These are phyloP conservation scores for Sporothrix brunneoviolacea DNA, from an alignment of 2,329 filamentous ascomycete genomes.

Conservation along the genomic window DNA sequence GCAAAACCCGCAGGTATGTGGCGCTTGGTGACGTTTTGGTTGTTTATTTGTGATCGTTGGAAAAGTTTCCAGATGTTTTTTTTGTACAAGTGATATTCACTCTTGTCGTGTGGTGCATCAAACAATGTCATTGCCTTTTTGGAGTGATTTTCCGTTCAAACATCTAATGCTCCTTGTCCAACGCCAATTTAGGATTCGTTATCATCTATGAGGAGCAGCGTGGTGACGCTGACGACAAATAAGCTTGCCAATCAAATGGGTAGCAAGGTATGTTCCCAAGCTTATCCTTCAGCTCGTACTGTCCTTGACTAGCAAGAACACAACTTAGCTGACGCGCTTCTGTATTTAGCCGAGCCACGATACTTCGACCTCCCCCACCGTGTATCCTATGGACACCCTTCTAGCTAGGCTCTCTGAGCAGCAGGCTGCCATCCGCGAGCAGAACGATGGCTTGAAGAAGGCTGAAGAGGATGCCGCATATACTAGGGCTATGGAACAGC, in stretches of 20 bases:
- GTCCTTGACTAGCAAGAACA: no score
- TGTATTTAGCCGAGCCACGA: constrained; percentile 42
- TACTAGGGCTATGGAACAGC: constrained; percentile 36
- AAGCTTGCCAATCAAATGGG: constrained; percentile 49
- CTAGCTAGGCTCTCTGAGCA: constrained; percentile 70
- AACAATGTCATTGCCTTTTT: no score
- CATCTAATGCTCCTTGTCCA: no score
- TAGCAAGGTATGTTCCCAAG: constrained; percentile 39
- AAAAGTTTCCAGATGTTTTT: no score
- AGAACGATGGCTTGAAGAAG: constrained; percentile 47
- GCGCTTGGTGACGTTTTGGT: no score
- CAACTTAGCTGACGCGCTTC: no score
- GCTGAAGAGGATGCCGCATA: constrained; percentile 32
- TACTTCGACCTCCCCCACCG: constrained; percentile 28
- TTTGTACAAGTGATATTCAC: no score
- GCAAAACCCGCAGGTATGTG: constrained; percentile 27
- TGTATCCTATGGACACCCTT: constrained; percentile 62
- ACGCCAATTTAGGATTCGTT: constrained; percentile 10
- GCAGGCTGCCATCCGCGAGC: constrained; percentile 51
- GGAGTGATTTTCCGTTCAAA: no score
- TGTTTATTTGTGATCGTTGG: not conserved
- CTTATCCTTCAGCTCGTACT: not conserved
- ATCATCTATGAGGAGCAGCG: constrained; percentile 34
- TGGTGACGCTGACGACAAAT: constrained; percentile 43
- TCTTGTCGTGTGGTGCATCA: no score